phyloP scores from a whole-genome alignment of 2,329 filamentous ascomycete species.

The Aspergillus pseudoterreus region DNA sequence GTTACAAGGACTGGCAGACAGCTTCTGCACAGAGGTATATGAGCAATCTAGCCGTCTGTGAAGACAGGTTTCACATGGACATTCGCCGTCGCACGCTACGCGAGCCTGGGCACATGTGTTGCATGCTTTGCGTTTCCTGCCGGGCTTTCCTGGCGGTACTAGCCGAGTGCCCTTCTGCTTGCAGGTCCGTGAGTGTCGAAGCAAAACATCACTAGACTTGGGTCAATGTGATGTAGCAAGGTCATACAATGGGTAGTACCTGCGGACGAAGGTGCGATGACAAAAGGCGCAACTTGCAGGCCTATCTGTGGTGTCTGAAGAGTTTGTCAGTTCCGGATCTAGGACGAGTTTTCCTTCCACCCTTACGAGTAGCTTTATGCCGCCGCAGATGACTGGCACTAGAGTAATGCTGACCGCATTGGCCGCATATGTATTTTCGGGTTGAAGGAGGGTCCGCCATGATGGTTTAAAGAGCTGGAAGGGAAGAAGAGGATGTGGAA shows the following conservation, averaged over 20 bases:
- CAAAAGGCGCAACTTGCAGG: not conserved
- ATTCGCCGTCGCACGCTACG: not conserved
- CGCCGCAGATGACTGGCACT: conserved; percentile 1
- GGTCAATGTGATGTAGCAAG: too few relatives aligned
- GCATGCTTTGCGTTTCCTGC: conserved; percentile 2
- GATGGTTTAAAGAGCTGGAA: not conserved
- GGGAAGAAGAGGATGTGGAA: not conserved
- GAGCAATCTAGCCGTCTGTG: not conserved
- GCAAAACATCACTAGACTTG: not conserved
- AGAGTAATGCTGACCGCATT: not conserved
- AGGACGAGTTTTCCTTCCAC: not conserved
- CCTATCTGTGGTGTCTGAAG: not conserved
- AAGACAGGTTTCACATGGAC: conserved; percentile 1
- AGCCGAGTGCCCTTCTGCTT: not conserved
- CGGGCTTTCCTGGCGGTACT: not conserved
- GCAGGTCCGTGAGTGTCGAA: conserved; percentile 1
- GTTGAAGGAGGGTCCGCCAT: not conserved
- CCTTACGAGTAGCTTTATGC: conserved; percentile 1
- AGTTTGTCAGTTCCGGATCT: not conserved
- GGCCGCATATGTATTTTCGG: not conserved
- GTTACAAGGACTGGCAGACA: not conserved
- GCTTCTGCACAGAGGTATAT: not conserved
- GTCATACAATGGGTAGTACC: not conserved
- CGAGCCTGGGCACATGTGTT: not conserved
- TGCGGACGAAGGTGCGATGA: not conserved